phyloP scores from a whole-genome alignment of 768 basidiomycete genomes.

The Pleurotus tuoliensis region DNA sequence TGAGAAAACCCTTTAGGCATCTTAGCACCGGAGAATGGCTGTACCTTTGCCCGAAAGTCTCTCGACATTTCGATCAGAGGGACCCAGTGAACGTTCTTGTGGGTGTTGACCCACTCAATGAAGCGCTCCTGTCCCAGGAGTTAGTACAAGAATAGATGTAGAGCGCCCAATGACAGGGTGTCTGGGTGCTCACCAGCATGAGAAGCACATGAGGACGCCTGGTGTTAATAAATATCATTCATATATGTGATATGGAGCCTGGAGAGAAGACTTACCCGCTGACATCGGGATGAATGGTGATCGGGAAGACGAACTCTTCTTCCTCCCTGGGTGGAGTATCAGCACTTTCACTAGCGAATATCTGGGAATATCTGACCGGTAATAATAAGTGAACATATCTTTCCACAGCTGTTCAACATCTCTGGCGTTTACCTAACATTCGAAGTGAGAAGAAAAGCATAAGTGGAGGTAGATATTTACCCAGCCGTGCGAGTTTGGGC shows the following conservation, averaged over 20 bases:
- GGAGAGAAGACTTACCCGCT: constrained; percentile 44
- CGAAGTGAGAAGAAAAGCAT: neutral
- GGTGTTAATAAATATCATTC: neutral
- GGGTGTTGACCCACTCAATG: constrained; percentile 71
- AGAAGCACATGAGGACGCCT: constrained; percentile 68
- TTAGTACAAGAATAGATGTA: neutral
- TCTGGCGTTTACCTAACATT: constrained; percentile 51
- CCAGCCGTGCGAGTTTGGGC: constrained; percentile 70
- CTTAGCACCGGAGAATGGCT: constrained; percentile 42
- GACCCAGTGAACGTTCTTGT: constrained; percentile 67
- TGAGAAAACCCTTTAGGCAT: constrained; percentile 49
- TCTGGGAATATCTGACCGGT: constrained; percentile 33
- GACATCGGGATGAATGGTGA: constrained; percentile 79
- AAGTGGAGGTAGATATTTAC: constrained; percentile 25
- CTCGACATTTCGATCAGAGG: constrained; percentile 65
- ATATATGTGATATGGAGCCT: neutral
- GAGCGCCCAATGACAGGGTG: too few species aligned
- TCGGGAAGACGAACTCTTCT: constrained; percentile 65
- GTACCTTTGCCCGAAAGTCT: constrained; percentile 53
- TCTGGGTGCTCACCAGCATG: constrained; percentile 48
- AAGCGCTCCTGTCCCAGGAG: constrained; percentile 49
- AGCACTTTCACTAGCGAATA: neutral
- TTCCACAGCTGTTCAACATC: constrained; percentile 76
- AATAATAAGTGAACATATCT: constrained; percentile 66
- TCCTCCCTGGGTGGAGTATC: constrained; percentile 40